Percentiles rank a stretch among this genome's conserved stretches.
Conservation (phyloP, 345 rosid species). For the Gynandropsis gynandra region DNA sequence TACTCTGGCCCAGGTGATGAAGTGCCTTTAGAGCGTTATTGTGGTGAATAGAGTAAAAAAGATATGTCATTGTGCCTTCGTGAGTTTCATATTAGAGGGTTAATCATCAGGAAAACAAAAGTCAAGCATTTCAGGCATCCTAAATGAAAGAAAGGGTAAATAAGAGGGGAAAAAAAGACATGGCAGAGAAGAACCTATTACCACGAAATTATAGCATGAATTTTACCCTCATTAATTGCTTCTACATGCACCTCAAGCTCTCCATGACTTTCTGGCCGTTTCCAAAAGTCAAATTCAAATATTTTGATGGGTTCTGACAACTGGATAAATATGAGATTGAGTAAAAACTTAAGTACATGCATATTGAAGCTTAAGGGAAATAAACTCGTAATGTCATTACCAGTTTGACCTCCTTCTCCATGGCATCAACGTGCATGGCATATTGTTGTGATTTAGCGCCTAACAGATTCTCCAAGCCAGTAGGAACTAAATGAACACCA, state of each 20-base stretch:
- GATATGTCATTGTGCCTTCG: background rate
- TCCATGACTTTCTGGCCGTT: constrained; percentile 66
- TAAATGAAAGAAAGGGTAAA: constrained; percentile 6
- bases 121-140: background rate
- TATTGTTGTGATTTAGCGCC: constrained; percentile 53
- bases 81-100: background rate
- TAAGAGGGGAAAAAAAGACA: background rate
- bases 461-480: constrained; percentile 45
- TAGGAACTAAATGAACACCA: constrained; percentile 58
- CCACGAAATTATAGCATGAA: constrained; percentile 84
- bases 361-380: constrained; percentile 18
- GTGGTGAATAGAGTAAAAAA: too few relatives aligned
- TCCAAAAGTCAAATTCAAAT: constrained; percentile 94
- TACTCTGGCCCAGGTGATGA: background rate
- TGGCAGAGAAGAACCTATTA: constrained; percentile 23
- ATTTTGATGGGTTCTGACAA: constrained; percentile 82
- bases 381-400: constrained; percentile 33
- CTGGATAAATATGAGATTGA: constrained; percentile 52
- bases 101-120: background rate
- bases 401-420: constrained; percentile 60
- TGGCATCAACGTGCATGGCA: constrained; percentile 78
- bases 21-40: too few relatives aligned
- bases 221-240: constrained; percentile 51
- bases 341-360: constrained; percentile 28
- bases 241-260: constrained; percentile 46